Conservation (phyloP, 1,139 yeast genomes). For the Zygosaccharomyces sapae region DNA sequence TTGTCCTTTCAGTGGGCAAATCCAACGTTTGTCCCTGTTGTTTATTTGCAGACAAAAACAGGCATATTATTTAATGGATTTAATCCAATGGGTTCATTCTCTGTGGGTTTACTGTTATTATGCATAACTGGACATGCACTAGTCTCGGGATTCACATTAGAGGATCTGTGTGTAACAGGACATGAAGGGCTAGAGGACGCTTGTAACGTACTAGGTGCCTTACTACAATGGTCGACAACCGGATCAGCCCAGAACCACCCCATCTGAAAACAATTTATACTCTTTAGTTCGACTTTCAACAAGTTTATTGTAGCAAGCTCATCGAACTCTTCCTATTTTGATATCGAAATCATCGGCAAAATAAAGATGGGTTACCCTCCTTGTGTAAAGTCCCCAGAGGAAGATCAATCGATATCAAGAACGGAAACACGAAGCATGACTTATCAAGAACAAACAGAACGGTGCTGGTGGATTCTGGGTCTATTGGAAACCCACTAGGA, state of each 20-base stretch:
- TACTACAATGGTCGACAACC: constrained; percentile 5
- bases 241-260: constrained; percentile 80
- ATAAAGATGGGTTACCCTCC: constrained; percentile 1
- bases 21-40: constrained; percentile 78
- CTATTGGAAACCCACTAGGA: constrained; percentile 1
- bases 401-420: not conserved
- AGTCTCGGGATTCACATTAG: constrained; percentile 18
- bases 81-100: constrained; percentile 31
- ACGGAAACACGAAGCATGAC: not conserved
- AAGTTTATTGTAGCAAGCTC: not conserved
- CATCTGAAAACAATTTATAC: constrained; percentile 40
- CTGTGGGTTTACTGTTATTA: too few relatives aligned
- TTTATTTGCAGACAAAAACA: constrained; percentile 54
- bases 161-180: constrained; percentile 42
- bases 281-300: too few relatives aligned
- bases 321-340: constrained; percentile 1
- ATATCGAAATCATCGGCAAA: not conserved
- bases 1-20: constrained; percentile 77
- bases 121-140: constrained; percentile 28
- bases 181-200: constrained; percentile 36
- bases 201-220: not conserved
- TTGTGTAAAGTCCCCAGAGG: too few relatives aligned
- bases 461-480: not conserved
- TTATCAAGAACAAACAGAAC: too few relatives aligned
- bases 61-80: constrained; percentile 92